Evolutionary conservation across 78 protist genomes (phyloP), one percentile per base, ranked within the genome.

Genomic region (Cyanophora paradoxa): DNA sequence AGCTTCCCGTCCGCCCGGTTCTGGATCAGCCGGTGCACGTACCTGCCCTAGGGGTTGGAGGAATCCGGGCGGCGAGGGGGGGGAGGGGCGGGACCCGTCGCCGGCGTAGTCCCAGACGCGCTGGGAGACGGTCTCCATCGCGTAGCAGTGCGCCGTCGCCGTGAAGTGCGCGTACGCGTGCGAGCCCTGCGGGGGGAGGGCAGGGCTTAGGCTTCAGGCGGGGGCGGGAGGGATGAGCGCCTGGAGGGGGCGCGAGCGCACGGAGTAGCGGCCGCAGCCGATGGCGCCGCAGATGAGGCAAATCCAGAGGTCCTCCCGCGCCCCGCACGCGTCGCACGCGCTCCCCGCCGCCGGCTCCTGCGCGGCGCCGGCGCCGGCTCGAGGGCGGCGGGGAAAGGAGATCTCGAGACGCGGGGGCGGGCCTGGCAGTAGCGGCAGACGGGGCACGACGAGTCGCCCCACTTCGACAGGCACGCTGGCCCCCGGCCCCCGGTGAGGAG

Each of bases 61-160:
- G 10, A 6, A 6, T 8, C n/a, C n/a, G n/a, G n/a, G n/a, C n/a
- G n/a, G n/a, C n/a, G 40, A 16, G n/a, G 7, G 17, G 24, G 54
- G 3, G n/a, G 89, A 31, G 67, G 81, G 92, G 19, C 87, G 92
- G 77, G 79, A 91, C 30, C 79, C 80, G 67, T 94, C 98, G 57
- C 92, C 92, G 1, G 74, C 86, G 65, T 94, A 95, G 80, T 95
- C 96, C 98, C 98, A 95, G 54, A 92, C 94, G 30, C 93, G 75
- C 71, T 84, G 82, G 34, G 93, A 85, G 14, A 78, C 89, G 19
- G 92, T 57, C 50, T 92, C 94, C 69, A 95, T 50, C 33, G 94
- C 83, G 59, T 83, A 92, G 3, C 81, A 52, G 72, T 95, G 98
- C 73, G 58, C 59, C 7, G 90, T 85, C n/a, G 70, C 85, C n/a